Base-by-base conservation (phyloP, 2,329 filamentous ascomycete species). In the Lasiodiplodia sp. region DNA sequence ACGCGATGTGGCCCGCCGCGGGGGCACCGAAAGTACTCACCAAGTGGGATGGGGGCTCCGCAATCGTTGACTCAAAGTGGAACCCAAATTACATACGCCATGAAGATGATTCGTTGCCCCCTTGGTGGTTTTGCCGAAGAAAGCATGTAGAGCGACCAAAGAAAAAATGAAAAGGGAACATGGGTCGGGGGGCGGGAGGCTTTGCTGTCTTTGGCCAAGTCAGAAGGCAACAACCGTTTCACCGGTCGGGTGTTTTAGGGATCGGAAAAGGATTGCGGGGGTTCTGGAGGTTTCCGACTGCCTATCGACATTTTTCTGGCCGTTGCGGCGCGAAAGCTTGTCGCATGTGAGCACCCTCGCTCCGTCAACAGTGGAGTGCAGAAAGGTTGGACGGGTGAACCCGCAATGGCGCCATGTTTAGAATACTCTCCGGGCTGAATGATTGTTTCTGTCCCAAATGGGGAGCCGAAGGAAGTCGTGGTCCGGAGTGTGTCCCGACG, bases 1-100 rank as follows among this genome's bases (percentile, higher is more conserved):
- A 44, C 40, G 44, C 40, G 44, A 47, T 47, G 44, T 47, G 44
- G 44, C 44, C 18, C 44, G 44, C 44, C 7, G 44, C 7, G 4
- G n/a, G 44, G 44, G 44, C 44, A 47, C 44, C 44, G 44, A 47
- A n/a, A 47, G 44, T 11, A 14, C 8, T 21, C 18, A 47, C 44
- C 44, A 47, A 47, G 44, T 21, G 44, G 44, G 44, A 47, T 47
- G n/a, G 18, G 18, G 21, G 44, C 40, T 47, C 44, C 44, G 44
- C 44, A 47, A 47, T 47, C 44, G 44, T 47, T 47, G 44, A 47
- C 44, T 47, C 44, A 47, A 47, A 47, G 44, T 47, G 44, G 44
- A 47, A 47, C 44, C 44, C 44, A n/a, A 21, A 47, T 47, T 47
- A 47, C 44, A 47, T 47, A 47, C 44, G 44, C 44, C 44, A n/a